Evolutionary conservation across 768 basidiomycete species (phyloP).

Genomic region (Rhodotorula kratochvilovae): DNA sequence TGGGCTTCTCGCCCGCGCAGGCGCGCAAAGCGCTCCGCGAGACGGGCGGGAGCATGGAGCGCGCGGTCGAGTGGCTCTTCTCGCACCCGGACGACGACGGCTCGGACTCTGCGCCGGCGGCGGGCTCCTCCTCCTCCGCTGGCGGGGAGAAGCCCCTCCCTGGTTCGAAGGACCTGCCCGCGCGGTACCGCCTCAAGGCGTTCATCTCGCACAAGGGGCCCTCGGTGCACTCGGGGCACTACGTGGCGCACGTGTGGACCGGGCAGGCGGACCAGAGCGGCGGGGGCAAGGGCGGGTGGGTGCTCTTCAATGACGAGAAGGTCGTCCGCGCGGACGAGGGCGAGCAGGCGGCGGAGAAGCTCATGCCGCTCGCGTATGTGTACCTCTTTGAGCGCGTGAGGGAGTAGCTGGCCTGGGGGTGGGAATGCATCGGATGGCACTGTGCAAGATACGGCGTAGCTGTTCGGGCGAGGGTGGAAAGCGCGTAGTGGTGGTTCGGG

Average conservation of each 20-base stretch:
- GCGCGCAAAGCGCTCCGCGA: conserved; percentile 80
- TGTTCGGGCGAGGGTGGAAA: no score
- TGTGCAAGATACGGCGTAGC: no score
- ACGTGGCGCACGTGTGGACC: conserved; percentile 70
- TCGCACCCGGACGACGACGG: conserved; percentile 83
- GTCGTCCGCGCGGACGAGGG: conserved; percentile 67
- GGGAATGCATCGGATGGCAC: no score
- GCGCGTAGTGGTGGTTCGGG: no score
- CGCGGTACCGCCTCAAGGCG: conserved; percentile 73
- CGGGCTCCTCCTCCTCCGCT: conserved; percentile 36
- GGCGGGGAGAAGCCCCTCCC: conserved; percentile 40
- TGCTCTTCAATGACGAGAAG: conserved; percentile 40
- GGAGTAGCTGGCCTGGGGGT: neutral
- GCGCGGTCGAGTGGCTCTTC: conserved; percentile 95
- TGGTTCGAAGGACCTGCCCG: conserved; percentile 65
- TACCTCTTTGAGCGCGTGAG: conserved; percentile 74
- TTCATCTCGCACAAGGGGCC: conserved; percentile 98
- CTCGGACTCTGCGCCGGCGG: conserved; percentile 52
- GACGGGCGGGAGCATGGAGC: conserved; percentile 69
- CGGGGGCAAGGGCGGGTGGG: conserved; percentile 50
- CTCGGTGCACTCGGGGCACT: conserved; percentile 89
- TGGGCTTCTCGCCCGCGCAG: conserved; percentile 84
- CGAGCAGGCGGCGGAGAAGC: conserved; percentile 66
- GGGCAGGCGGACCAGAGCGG: conserved; percentile 66
- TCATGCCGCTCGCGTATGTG: conserved; percentile 84